These are phyloP conservation scores for Solanum phureja DNA, from an alignment of 257 asterid genomes.

Conservation along the genomic window DNA sequence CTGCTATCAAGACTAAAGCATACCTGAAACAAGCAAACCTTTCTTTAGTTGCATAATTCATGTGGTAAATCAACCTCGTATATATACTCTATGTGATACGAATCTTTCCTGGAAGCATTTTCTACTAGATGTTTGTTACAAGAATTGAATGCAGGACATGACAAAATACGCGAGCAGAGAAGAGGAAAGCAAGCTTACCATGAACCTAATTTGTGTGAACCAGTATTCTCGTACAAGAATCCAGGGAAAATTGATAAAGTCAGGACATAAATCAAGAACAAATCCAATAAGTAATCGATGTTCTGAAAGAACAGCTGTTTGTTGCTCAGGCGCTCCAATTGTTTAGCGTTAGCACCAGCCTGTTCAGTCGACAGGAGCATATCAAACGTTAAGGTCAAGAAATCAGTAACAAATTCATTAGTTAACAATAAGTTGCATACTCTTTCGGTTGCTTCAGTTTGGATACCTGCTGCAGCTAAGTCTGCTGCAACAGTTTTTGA, in stretches of 20 bases:
- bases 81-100: background rate
- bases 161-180: background rate
- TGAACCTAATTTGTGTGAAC: slow-evolving; percentile 53
- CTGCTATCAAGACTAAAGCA: slow-evolving; percentile 22
- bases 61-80: background rate
- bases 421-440: background rate
- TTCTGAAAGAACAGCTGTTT: slow-evolving; percentile 42
- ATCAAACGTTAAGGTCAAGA: background rate
- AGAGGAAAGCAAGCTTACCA: slow-evolving; percentile 35
- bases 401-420: background rate
- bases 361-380: background rate
- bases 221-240: slow-evolving; percentile 50
- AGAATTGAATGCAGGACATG: background rate
- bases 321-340: slow-evolving; percentile 36
- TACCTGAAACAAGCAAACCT: slow-evolving; percentile 13
- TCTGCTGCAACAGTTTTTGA: slow-evolving; percentile 75
- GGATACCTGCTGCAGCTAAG: slow-evolving; percentile 71
- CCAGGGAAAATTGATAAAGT: background rate
- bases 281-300: slow-evolving; percentile 47
- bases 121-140: too few species aligned
- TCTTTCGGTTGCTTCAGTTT: slow-evolving; percentile 4
- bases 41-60: background rate
- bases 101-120: background rate
- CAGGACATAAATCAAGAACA: slow-evolving; percentile 54
- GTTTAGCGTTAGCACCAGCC: slow-evolving; percentile 13